These are phyloP conservation scores for Capronia americana DNA, from an alignment of 2,329 filamentous ascomycete species.

Conservation along the genomic window DNA sequence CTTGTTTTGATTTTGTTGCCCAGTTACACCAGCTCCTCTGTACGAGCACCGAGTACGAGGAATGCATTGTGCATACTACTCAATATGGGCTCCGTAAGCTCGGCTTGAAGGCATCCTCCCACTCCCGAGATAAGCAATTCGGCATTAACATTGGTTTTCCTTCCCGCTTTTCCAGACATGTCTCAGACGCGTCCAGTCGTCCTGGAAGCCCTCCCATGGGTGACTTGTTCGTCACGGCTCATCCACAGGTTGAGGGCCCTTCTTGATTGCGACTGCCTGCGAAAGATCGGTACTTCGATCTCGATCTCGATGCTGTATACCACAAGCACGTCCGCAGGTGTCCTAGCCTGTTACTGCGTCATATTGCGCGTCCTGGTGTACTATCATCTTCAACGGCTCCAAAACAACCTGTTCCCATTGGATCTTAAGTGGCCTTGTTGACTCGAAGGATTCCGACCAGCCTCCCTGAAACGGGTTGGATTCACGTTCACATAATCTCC, in stretches of 20 bases:
- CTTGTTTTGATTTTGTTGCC: neutral
- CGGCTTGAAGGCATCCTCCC: too few species aligned
- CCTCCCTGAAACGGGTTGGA: neutral
- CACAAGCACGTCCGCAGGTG: neutral
- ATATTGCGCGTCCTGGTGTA: neutral
- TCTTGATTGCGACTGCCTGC: neutral
- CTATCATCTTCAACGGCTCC: neutral
- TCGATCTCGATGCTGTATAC: neutral
- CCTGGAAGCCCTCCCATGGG: neutral
- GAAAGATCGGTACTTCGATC: neutral
- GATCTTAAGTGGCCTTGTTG: neutral
- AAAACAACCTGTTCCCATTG: neutral
- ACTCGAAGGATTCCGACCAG: constrained; percentile 7
- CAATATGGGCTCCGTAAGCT: too few species aligned
- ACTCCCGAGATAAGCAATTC: neutral
- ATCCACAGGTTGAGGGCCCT: neutral
- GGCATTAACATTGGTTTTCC: neutral
- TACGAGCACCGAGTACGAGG: too few species aligned
- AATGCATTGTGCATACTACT: too few species aligned
- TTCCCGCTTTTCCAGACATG: neutral
- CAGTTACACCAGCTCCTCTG: neutral
- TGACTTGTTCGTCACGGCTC: neutral
- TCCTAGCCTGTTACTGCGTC: neutral
- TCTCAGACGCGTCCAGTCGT: neutral
- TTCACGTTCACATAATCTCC: neutral